Base-by-base conservation (phyloP, 257 asterid genomes). In the Verbascum thapsus region DNA sequence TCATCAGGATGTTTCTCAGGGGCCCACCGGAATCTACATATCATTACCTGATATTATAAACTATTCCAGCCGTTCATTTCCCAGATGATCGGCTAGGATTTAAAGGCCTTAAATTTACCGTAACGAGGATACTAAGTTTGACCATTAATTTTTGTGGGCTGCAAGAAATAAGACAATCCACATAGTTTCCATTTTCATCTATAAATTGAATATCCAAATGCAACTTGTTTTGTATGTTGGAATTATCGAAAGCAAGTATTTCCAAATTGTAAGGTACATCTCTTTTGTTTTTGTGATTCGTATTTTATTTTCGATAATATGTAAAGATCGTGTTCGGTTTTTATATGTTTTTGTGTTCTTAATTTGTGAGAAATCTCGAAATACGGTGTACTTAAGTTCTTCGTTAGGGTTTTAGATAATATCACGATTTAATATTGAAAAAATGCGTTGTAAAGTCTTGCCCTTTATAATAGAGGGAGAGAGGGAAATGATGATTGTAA, bases 141-240 rank as follows among this genome's bases (percentile, higher is more conserved):
- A 50, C 30, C 66, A 23, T 1, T 8, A 8, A 39, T n/a, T 49
- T 66, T 56, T 47, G 74, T 68, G 82, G 82, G 79, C 53, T 35
- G 17, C 1, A 37, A 73, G 32, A 35, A 34, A 26, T 22, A 32
- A 12, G 8, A n/a, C 51, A 60, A 47, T 26, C 76, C 76, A 67
- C 69, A 72, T 68, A 55, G 13, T n/a, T 32, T 23, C 30, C 13
- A 13, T 26, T 53, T 20, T 10, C 57, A 49, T 70, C 78, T 79
- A 82, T 72, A 82, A 56, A 62, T 61, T 1, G 15, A 30, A 11
- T 34, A 11, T 51, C 19, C 43, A 5, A 7, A 2, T 0, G 23
- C 8, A 10, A 1, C 3, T 15, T 2, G 15, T 0, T 43, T 23
- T 11, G 9, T 23, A 22, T 0, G 8, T 22, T 23, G 3, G 9